Base-by-base conservation (phyloP, 2,329 filamentous ascomycete species). In the Colletotrichum plurivorum region DNA sequence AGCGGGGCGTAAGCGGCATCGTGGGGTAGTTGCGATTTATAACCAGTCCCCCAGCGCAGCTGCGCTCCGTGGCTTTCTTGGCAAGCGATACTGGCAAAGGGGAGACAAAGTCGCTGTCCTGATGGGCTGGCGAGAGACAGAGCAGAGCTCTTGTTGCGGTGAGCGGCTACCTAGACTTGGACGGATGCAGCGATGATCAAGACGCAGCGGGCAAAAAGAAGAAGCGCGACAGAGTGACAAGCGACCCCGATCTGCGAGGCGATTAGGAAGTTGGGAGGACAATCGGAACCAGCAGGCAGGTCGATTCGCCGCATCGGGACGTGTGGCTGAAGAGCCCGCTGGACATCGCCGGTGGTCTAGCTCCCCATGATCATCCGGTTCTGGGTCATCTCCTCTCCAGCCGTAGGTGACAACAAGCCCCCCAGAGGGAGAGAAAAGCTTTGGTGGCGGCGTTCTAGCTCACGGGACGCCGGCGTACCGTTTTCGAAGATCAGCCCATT, bases 401-500 rank as follows among this genome's bases (percentile, higher is more conserved):
- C 31, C 39, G 27, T 16, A 15, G 43, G 20, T 31, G 20, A 15
- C 43, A 27, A 20, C 15, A 36, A 36, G 31, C 31, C 27, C 16
- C 18, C 10, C 18, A n/a, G 41, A n/a, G 41, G 15, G 41, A 13
- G 46, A n/a, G 20, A 20, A 22, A 63, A 31, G 59, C 15, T 55
- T 54, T 20, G 10, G 54, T 59, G 61, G 55, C 61, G 61, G 12
- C 10, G 31, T 39, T 68, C 54, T 55, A 49, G 61, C 49, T 49
- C 16, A 15, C 36, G 61, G 22, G 54, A 55, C 5, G 53, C 55
- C 25, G 48, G 31, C 41, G 16, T 43, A 66, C 43, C 54, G 66
- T 56, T 65, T 66, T 48, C 43, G 54, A 41, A 59, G 49, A 55
- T 59, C 54, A 65, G 39, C 41, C 39, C 59, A 58, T 8, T 10